phyloP scores from a whole-genome alignment of 2,329 filamentous ascomycete species.

The Cercospora nicotianae region DNA sequence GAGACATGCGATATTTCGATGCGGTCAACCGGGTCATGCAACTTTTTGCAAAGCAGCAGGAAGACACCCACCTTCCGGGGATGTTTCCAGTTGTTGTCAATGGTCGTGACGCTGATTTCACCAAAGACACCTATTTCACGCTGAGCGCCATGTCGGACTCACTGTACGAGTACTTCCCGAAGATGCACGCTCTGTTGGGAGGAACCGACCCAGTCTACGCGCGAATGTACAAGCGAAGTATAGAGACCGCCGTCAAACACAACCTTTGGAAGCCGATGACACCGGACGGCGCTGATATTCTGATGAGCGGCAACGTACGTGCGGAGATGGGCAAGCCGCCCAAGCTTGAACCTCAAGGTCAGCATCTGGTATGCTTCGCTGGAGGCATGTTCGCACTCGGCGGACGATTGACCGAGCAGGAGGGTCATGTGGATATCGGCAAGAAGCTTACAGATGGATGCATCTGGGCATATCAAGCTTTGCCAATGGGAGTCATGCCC shows the following conservation, averaged over 20 bases:
- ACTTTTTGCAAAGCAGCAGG: constrained; percentile 45
- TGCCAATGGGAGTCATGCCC: constrained; percentile 61
- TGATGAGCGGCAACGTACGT: constrained; percentile 48
- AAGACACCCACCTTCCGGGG: constrained; percentile 46
- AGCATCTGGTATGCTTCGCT: constrained; percentile 61
- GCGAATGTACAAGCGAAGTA: constrained; percentile 58
- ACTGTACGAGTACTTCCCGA: constrained; percentile 48
- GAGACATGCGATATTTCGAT: constrained; percentile 50
- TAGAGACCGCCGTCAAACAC: constrained; percentile 46
- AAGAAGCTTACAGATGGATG: constrained; percentile 60
- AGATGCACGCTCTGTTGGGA: constrained; percentile 51
- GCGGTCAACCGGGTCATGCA: constrained; percentile 47
- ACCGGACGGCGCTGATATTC: constrained; percentile 48
- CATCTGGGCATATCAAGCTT: constrained; percentile 62
- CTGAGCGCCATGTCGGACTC: constrained; percentile 41
- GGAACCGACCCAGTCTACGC: constrained; percentile 49
- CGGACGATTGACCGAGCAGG: constrained; percentile 56
- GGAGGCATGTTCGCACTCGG: constrained; percentile 64
- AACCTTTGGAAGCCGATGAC: constrained; percentile 53
- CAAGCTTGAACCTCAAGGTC: constrained; percentile 52
- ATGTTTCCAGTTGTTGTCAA: constrained; percentile 52
- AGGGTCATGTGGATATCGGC: constrained; percentile 57
- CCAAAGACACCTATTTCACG: constrained; percentile 42
- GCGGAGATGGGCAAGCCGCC: constrained; percentile 32
- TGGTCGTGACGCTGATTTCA: constrained; percentile 44